Evolutionary conservation across 371 early-diverging fungal species (phyloP).

Genomic region (Lichtheimia ornata): DNA sequence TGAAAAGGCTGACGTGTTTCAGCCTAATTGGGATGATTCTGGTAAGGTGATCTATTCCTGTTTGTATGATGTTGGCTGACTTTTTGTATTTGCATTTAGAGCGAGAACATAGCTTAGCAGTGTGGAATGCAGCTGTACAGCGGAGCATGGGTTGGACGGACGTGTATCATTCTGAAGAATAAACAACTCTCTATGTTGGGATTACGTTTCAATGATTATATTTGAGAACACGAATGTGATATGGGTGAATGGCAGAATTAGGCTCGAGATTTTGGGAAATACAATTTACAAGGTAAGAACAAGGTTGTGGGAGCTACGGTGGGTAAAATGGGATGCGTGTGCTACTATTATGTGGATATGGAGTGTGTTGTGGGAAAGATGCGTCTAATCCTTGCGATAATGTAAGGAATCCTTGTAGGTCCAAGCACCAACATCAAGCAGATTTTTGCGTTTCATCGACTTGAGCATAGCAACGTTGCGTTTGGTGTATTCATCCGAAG

Average conservation of each 20-base stretch:
- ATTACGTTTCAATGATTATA: neutral
- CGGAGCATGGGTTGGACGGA: conserved; percentile 27
- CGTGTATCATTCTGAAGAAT: conserved; percentile 14
- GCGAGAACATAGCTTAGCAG: conserved; percentile 3
- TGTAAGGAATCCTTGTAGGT: conserved; percentile 46
- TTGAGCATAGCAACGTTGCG: conserved; percentile 16
- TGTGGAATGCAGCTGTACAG: conserved; percentile 24
- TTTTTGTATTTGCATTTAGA: neutral
- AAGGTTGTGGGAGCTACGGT: neutral
- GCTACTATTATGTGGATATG: neutral
- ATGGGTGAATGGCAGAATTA: neutral
- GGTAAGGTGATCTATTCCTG: conserved; percentile 19
- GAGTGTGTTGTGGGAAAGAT: neutral
- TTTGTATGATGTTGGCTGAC: too few relatives aligned
- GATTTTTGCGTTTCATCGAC: conserved; percentile 28
- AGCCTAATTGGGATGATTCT: conserved; percentile 39
- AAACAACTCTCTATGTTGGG: neutral
- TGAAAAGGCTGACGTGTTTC: conserved; percentile 44
- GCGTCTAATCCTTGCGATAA: conserved; percentile 1
- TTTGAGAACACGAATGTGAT: neutral
- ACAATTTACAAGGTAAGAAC: conserved; percentile 1
- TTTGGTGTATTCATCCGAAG: conserved; percentile 14
- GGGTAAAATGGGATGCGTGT: too few relatives aligned
- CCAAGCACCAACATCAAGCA: conserved; percentile 50
- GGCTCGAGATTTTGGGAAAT: neutral